Base-by-base conservation (phyloP, 2,329 filamentous ascomycete species). In the Fusarium neocosmosporiellum region DNA sequence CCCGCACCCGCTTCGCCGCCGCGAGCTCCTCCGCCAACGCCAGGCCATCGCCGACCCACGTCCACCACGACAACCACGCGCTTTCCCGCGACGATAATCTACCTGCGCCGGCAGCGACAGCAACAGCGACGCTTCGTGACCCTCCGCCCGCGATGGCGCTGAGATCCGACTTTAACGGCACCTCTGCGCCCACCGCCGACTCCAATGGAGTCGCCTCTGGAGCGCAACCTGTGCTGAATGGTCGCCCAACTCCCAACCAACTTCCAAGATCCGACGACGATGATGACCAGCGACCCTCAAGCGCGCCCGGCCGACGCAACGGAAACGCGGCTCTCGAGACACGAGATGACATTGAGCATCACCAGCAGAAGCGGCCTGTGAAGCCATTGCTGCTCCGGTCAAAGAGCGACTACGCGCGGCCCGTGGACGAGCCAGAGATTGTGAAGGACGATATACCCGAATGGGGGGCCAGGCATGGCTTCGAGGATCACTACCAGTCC, bases 401-500 rank as follows among this genome's bases (percentile, higher is more conserved):
- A 65, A 89, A 87, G 81, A 90, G 88, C 79, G 88, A 91, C 73
- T 86, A 85, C 75, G 83, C 81, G 48, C 84, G 84, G 29, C 80
- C 83, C 39, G 82, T 84, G 27, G 79, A 84, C 18, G 82, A 85
- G 20, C 70, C 81, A 46, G 84, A 86, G 46, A 78, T 81, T 58
- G 75, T 79, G 31, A 85, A 86, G 16, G 85, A 87, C 5, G 86
- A 87, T 46, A 81, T 86, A 34, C 82, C 83, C 48, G 85, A 87
- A 73, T 88, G 87, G 86, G 88, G 88, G 9, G 88, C 88, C 81
- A 90, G 95, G 57, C 95, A 98, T 84, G 95, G 95, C 55, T 98
- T 96, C 85, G 94, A 97, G 79, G 93, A 95, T 75, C 94, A 98
- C 81, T 95, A 97, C 80, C 93, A 94, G 79, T 97, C 93, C 7